Percentiles rank a stretch among this genome's conserved stretches.
phyloP scores from a whole-genome alignment of 1,284 basidiomycete genomes.

The Grifola frondosa region DNA sequence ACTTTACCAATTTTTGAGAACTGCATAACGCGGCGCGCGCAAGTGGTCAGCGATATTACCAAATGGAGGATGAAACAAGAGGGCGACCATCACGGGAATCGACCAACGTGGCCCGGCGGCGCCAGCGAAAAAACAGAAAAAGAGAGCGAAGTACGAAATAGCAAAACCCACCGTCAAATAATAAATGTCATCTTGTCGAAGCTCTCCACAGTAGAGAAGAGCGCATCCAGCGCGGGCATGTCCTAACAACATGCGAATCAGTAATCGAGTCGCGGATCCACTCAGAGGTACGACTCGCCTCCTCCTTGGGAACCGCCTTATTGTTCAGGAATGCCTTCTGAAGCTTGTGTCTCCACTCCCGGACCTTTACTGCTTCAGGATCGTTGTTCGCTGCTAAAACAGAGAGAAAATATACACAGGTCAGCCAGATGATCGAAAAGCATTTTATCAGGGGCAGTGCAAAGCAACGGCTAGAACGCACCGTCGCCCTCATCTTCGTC shows the following conservation, averaged over 20 bases:
- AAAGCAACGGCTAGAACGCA: too few species aligned
- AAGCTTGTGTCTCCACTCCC: slow-evolving; percentile 87
- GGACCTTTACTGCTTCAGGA: slow-evolving; percentile 74
- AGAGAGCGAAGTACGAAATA: slow-evolving; percentile 1
- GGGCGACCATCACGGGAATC: slow-evolving; percentile 23
- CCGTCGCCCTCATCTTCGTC: slow-evolving; percentile 59
- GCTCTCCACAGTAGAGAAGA: slow-evolving; percentile 83
- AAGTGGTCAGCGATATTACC: slow-evolving; percentile 19
- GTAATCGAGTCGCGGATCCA: too few species aligned
- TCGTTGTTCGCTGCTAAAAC: slow-evolving; percentile 50
- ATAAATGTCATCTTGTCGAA: slow-evolving; percentile 84
- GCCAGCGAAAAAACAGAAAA: slow-evolving; percentile 19
- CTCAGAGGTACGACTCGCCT: slow-evolving; percentile 44
- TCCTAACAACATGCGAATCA: too few species aligned
- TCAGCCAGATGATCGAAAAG: too few species aligned
- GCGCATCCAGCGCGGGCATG: slow-evolving; percentile 73
- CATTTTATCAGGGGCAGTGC: too few species aligned
- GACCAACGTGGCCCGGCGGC: slow-evolving; percentile 15
- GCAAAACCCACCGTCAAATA: slow-evolving; percentile 67
- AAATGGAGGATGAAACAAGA: slow-evolving; percentile 13
- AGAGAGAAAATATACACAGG: too few species aligned
- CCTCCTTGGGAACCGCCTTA: slow-evolving; percentile 52
- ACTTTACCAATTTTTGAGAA: slow-evolving; percentile 98
- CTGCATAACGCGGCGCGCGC: slow-evolving; percentile 35
- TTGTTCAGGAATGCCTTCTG: slow-evolving; percentile 86